Base-by-base conservation (phyloP, 345 rosid genomes). In the Corchorus capsularis region DNA sequence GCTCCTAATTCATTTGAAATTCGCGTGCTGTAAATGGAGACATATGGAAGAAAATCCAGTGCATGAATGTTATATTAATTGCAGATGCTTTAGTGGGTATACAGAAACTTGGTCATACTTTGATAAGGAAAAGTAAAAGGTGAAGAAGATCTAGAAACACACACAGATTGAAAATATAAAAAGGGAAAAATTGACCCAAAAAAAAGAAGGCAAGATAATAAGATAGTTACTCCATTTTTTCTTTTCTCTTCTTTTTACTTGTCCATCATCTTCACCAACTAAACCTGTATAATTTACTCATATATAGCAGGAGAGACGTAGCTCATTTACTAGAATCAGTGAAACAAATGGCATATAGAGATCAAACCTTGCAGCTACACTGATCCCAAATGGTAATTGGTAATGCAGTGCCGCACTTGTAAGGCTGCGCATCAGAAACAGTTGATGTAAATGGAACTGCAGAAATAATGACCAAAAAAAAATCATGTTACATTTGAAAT, bases 1-100 rank as follows among this genome's bases (percentile, higher is more conserved):
- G 84, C 85, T 77, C 89, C 87, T 8, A 84, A 59, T 64, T 82
- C 83, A 73, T 86, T 86, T 27, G 89, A 74, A 49, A 84, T 67
- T 64, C 87, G 20, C 10, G 87, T 86, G 69, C 89, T 84, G 79
- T 69, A 45, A 69, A 65, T 41, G 15, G 52, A n/a, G 32, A 17
- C 13, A 45, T 6, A 39, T 54, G 37, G 9, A 2, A 45, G 50
- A 27, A 41, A 47, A 12, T 59, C 27, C 9, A 46, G 16, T 34
- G 0, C 41, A 60, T n/a, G 15, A 13, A 22, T 19, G 5, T 41
- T 27, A 27, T 27, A 27, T 27, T 27, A 27, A 27, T 27, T 27
- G 27, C 27, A 27, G 27, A 27, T 27, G 27, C 27, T 27, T 27
- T 27, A 27, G 27, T 27, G 27, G 27, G 27, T 27, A 27, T 27